Evolutionary conservation across 164 flowering plant species (phyloP), one percentile per base, ranked within the genome.

Genomic region (Sextonia rubra): DNA sequence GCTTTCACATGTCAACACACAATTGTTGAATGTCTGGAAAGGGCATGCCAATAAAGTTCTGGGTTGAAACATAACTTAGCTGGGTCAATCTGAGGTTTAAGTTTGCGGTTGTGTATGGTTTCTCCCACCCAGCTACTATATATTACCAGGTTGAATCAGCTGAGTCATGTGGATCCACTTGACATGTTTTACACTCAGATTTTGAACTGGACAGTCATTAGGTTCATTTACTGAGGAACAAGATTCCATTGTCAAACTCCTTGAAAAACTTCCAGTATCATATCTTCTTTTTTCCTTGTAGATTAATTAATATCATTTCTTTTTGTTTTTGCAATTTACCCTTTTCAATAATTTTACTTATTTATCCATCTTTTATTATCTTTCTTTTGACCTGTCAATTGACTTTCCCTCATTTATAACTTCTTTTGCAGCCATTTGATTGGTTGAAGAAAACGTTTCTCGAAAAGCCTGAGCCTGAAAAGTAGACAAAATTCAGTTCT

Each of bases 341-440:
- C 47, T 18, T 11, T 8, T 62, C 30, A 23, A 7, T 22, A 26
- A 37, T 20, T 44, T 26, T 44, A 15, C 25, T 27, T 25, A 49
- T 25, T 69, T 6, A 3, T 18, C 12, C 5, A 12, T 69, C 24
- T 15, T 69, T 27, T 9, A 32, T 56, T 49, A 18, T 25, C 22
- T 30, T 27, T 55, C 26, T 52, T 25, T 24, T 23, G 3, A 24
- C 55, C 23, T 2, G 5, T 2, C 17, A 18, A 12, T 3, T 60
- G 12, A 18, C 20, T 27, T 49, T 12, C 25, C 12, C 55, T 70
- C 37, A 58, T 56, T 70, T 60, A 27, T 4, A n/a, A 12, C 23
- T 56, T 60, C 8, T 29, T 70, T 60, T 70, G 72, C 72, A 70
- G 72, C 72, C 72, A 27, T 70, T 70, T 30, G 72, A 60, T 70